Evolutionary conservation across 2,329 filamentous ascomycete species (phyloP).

Genomic region (Pseudocercospora vitis): DNA sequence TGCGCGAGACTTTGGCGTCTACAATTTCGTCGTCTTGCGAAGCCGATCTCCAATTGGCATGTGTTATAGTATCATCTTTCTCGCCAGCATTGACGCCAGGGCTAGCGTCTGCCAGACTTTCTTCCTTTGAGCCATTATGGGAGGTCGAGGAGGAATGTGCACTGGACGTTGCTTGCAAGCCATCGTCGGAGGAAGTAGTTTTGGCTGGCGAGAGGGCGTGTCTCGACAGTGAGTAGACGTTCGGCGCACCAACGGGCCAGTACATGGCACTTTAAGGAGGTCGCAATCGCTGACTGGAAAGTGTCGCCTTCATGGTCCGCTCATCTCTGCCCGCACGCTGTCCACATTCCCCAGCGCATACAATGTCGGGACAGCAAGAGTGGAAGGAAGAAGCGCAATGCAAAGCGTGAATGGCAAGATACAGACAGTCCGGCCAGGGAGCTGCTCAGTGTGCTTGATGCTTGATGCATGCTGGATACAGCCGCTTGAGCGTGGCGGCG

Average conservation of each 20-base stretch:
- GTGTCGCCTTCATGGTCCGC: conserved; percentile 7
- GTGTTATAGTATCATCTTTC: neutral
- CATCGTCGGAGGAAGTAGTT: conserved; percentile 61
- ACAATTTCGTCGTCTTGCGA: conserved; percentile 54
- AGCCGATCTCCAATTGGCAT: neutral
- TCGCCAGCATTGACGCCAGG: neutral
- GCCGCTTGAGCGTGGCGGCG: too few species aligned
- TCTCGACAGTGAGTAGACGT: conserved; percentile 77
- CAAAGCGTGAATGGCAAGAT: too few species aligned
- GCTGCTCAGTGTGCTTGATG: too few species aligned
- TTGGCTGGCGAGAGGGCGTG: conserved; percentile 54
- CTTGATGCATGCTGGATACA: too few species aligned
- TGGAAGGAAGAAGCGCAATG: too few species aligned
- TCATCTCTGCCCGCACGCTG: too few species aligned
- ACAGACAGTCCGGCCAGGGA: too few species aligned
- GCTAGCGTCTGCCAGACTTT: conserved; percentile 2
- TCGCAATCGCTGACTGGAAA: conserved; percentile 16
- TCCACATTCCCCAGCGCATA: too few species aligned
- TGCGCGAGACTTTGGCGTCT: conserved; percentile 73
- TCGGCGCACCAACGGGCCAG: conserved; percentile 84
- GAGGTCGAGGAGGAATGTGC: conserved; percentile 7
- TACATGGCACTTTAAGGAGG: conserved; percentile 63
- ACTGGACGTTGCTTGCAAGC: conserved; percentile 39
- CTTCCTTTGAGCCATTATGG: conserved; percentile 14
- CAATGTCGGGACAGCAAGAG: too few species aligned